Conservation (phyloP, 2,329 filamentous ascomycete species). For the Talaromyces albobiverticillius region DNA sequence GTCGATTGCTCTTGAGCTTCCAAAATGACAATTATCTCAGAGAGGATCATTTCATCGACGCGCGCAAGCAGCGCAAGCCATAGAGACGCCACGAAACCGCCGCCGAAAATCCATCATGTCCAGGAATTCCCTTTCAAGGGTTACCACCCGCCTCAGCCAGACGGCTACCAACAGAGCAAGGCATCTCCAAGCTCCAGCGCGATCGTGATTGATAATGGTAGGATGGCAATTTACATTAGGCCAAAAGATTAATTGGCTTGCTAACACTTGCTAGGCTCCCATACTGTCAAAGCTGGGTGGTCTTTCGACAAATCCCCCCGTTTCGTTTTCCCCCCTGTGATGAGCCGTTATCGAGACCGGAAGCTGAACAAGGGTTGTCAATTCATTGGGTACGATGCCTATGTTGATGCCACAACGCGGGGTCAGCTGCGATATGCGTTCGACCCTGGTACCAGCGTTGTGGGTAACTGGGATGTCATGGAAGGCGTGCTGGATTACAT, state of each 20-base stretch:
- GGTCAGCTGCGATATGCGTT: constrained; percentile 90
- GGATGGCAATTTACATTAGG: background rate
- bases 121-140: constrained; percentile 62
- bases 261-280: constrained; percentile 64
- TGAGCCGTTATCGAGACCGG: constrained; percentile 91
- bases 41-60: constrained; percentile 34
- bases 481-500: constrained; percentile 92
- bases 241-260: background rate
- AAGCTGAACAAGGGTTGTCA: constrained; percentile 89
- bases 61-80: constrained; percentile 36
- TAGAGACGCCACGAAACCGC: constrained; percentile 48
- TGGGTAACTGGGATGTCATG: constrained; percentile 98
- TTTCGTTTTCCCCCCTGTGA: constrained; percentile 79
- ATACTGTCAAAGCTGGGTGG: constrained; percentile 87
- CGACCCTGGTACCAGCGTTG: constrained; percentile 82
- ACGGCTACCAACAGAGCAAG: constrained; percentile 70
- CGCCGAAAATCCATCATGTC: constrained; percentile 53
- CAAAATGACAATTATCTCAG: constrained; percentile 45
- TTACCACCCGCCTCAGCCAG: constrained; percentile 55
- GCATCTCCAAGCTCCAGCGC: constrained; percentile 61
- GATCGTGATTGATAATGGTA: constrained; percentile 98
- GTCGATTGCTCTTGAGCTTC: background rate
- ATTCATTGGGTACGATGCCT: constrained; percentile 90
- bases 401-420: constrained; percentile 86
- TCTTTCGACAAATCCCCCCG: constrained; percentile 84